These are phyloP conservation scores for Quercus engelmannii DNA, from an alignment of 306 rosid genomes.

Conservation along the genomic window DNA sequence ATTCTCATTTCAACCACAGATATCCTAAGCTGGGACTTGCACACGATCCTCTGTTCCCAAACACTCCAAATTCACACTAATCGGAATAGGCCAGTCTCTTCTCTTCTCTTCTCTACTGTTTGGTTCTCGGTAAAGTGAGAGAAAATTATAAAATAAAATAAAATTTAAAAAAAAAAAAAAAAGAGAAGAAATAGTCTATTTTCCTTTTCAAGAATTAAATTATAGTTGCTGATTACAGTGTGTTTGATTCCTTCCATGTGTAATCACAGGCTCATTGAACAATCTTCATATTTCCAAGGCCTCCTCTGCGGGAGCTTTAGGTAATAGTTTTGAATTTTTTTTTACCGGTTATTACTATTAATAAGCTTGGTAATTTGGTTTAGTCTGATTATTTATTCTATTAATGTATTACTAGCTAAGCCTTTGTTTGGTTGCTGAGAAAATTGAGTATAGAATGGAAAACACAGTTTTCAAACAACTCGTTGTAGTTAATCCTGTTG, in stretches of 20 bases:
- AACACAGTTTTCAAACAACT: not conserved
- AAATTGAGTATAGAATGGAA: not conserved
- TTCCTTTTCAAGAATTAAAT: not conserved
- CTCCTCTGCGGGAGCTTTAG: constrained; percentile 70
- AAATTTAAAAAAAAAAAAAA: no score
- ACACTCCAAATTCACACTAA: constrained; percentile 45
- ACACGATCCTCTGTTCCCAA: constrained; percentile 29
- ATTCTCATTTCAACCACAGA: constrained; percentile 33
- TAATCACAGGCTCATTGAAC: constrained; percentile 52
- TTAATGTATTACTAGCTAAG: not conserved
- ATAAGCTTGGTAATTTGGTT: no score
- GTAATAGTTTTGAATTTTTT: constrained; percentile 19
- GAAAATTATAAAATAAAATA: no score
- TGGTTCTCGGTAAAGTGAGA: constrained; percentile 13
- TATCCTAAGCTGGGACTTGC: constrained; percentile 47
- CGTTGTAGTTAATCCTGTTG: not conserved
- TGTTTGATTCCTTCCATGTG: not conserved
- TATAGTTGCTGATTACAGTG: not conserved
- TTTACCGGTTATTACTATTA: not conserved
- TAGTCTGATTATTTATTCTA: no score
- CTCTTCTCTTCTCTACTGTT: not conserved
- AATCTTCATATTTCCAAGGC: constrained; percentile 60
- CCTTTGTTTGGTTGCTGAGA: constrained; percentile 4
- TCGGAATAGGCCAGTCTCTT: constrained; percentile 39
- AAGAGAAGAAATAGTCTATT: no score